Conservation (phyloP, 805 yeast species). For the Osmozyma mogii region DNA sequence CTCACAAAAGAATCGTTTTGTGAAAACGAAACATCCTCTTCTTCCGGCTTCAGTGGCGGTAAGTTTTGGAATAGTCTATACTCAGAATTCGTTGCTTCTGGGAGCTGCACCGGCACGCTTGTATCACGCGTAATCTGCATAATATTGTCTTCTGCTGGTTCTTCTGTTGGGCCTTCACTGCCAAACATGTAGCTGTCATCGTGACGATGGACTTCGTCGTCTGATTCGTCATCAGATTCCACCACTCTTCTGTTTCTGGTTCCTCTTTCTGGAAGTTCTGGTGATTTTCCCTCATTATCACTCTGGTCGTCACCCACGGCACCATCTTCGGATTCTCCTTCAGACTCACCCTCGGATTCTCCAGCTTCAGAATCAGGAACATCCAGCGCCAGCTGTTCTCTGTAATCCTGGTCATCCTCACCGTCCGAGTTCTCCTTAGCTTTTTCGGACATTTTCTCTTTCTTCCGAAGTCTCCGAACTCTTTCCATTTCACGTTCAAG, state of each 20-base stretch:
- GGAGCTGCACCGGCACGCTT: background rate
- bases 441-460: slow-evolving; percentile 32
- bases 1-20: background rate
- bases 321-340: slow-evolving; percentile 7
- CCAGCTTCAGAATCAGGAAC: slow-evolving; percentile 10
- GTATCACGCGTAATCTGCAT: slow-evolving; percentile 6
- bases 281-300: slow-evolving; percentile 17
- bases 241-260: too few relatives aligned
- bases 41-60: slow-evolving; percentile 19
- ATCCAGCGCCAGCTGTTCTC: background rate
- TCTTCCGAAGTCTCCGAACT: slow-evolving; percentile 35
- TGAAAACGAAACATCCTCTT: background rate
- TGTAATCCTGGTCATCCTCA: slow-evolving; percentile 9
- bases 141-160: slow-evolving; percentile 4
- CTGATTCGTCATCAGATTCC: slow-evolving; percentile 11
- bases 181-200: slow-evolving; percentile 15
- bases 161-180: slow-evolving; percentile 5
- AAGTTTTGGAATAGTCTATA: slow-evolving; percentile 24
- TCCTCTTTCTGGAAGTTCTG: too few relatives aligned
- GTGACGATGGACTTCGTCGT: slow-evolving; percentile 9
- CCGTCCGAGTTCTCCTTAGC: slow-evolving; percentile 18
- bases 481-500: slow-evolving; percentile 47
- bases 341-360: slow-evolving; percentile 18
- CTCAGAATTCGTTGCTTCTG: background rate
- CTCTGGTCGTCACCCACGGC: slow-evolving; percentile 8